Conservation (phyloP, 345 rosid species). For the Eucalyptus viminalis region DNA sequence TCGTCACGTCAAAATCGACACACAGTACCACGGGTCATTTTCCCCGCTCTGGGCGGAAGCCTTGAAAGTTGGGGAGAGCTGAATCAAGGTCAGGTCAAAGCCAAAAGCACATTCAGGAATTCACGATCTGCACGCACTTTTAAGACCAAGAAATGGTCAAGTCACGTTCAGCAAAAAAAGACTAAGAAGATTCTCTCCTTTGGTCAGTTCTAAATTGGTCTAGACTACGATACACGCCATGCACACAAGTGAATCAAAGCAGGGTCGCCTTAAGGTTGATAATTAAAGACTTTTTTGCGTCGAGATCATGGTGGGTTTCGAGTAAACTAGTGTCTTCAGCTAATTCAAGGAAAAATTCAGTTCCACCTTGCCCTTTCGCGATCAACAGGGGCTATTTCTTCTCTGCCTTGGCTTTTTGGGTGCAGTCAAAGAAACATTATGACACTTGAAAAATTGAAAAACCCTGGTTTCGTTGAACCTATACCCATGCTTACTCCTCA, state of each 20-base stretch:
- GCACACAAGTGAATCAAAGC: not conserved
- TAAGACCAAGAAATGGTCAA: not conserved
- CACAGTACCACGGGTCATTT: not conserved
- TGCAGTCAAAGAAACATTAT: not conserved
- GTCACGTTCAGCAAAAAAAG: not conserved
- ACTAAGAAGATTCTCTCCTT: not conserved
- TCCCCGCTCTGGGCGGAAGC: not conserved
- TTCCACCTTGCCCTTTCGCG: not conserved
- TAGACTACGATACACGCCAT: not conserved
- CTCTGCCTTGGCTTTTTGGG: not conserved
- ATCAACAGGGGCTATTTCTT: not conserved
- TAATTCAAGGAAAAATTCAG: not conserved
- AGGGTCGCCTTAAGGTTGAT: not conserved
- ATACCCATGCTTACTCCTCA: not conserved
- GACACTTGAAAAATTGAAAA: not conserved
- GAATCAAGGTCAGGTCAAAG: not conserved
- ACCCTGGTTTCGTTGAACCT: not conserved
- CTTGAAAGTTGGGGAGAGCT: not conserved
- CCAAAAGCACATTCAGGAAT: not conserved
- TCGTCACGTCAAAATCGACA: not conserved
- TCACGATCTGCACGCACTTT: not conserved
- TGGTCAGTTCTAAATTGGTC: not conserved
- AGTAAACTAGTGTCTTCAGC: not conserved
- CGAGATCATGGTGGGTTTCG: not conserved
- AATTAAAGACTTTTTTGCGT: not conserved